Percentiles rank a stretch among this genome's conserved stretches.
Evolutionary conservation across 148 eudicot species (phyloP).

Genomic region (Oxyria digyna): DNA sequence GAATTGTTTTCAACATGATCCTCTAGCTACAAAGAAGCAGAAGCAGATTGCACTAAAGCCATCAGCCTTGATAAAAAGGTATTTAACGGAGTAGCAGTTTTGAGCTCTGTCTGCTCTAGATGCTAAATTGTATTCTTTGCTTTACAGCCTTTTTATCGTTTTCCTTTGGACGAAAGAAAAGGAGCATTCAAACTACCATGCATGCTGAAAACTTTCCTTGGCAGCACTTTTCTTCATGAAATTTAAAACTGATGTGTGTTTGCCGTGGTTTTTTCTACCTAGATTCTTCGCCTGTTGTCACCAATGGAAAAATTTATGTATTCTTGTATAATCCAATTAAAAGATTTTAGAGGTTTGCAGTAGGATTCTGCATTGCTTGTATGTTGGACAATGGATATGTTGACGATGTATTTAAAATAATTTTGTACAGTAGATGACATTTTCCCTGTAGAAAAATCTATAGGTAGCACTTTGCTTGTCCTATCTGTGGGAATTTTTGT

Average conservation of each 20-base stretch:
- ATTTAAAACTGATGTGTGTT: neutral
- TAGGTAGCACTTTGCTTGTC: neutral
- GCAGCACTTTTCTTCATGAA: neutral
- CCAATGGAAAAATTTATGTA: too few species aligned
- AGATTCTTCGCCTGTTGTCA: too few species aligned
- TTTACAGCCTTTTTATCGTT: neutral
- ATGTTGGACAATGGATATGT: neutral
- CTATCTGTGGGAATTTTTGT: neutral
- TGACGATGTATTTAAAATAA: neutral
- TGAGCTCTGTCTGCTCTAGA: neutral
- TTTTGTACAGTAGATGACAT: neutral
- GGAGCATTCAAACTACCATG: neutral
- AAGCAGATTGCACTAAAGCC: conserved; percentile 72
- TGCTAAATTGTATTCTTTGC: neutral
- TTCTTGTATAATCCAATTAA: neutral
- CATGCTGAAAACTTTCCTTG: neutral
- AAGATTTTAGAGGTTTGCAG: neutral
- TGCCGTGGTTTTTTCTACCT: too few species aligned
- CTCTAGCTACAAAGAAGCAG: conserved; percentile 69
- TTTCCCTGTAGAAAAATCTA: neutral
- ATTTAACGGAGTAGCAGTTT: neutral
- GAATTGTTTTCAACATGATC: conserved; percentile 8
- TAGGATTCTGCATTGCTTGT: too few species aligned
- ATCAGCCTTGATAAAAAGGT: conserved; percentile 80
- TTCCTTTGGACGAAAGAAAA: neutral